Conservation (phyloP, 306 rosid genomes). For the Medicago ruthenica region DNA sequence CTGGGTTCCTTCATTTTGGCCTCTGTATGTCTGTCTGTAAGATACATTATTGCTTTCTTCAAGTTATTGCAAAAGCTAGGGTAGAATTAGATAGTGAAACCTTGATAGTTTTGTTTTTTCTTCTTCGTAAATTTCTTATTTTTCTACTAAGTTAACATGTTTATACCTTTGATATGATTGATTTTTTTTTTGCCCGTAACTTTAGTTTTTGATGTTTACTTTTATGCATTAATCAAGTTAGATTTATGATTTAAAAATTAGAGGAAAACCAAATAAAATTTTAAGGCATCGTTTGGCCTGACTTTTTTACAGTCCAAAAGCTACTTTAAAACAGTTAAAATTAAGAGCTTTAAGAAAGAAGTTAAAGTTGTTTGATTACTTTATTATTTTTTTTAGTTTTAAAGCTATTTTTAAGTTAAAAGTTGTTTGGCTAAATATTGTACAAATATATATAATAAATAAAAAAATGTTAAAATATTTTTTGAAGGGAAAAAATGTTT, state of each 20-base stretch:
- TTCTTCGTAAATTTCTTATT: background rate
- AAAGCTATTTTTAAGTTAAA: no score
- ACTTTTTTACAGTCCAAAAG: no score
- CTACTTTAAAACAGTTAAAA: no score
- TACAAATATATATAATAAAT: no score
- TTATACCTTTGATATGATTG: background rate
- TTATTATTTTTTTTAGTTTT: no score
- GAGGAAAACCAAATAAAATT: background rate
- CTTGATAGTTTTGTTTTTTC: background rate
- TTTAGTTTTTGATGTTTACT: background rate
- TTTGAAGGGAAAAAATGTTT: no score
- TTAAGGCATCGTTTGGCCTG: no score
- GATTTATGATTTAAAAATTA: conserved; percentile 3
- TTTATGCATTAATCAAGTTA: background rate
- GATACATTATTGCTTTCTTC: conserved; percentile 19
- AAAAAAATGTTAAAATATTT: no score
- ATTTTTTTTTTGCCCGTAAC: background rate
- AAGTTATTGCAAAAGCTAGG: background rate
- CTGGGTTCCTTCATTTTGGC: conserved; percentile 1
- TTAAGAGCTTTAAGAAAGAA: no score
- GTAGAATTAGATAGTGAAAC: background rate
- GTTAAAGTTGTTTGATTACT: no score
- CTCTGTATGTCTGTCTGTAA: conserved; percentile 18
- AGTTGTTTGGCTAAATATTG: no score
- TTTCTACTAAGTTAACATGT: background rate